phyloP scores from a whole-genome alignment of 1,139 yeast genomes.

The Taphrina deformans region DNA sequence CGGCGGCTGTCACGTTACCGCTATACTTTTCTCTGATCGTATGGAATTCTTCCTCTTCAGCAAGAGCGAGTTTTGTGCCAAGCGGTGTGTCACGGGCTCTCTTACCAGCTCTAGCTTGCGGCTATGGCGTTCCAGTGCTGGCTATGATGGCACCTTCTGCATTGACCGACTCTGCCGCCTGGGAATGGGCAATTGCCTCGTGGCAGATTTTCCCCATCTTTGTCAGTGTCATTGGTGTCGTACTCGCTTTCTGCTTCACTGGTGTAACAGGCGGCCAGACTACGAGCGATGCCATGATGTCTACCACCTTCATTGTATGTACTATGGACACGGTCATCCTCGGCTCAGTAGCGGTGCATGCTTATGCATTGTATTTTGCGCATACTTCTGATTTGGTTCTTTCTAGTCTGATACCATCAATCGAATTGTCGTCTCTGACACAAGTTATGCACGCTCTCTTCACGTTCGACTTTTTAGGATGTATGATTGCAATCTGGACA shows the following conservation, averaged over 20 bases:
- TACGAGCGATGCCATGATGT: constrained; percentile 28
- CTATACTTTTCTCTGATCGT: constrained; percentile 17
- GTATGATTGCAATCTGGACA: constrained; percentile 21
- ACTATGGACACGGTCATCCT: constrained; percentile 23
- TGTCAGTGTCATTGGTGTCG: background rate
- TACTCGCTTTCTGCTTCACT: constrained; percentile 15
- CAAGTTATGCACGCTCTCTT: constrained; percentile 12
- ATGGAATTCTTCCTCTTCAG: constrained; percentile 14
- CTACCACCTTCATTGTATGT: constrained; percentile 20
- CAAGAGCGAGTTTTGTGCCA: constrained; percentile 27
- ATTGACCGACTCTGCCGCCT: background rate
- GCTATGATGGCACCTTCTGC: constrained; percentile 12
- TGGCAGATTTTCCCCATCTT: constrained; percentile 28
- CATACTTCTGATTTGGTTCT: background rate
- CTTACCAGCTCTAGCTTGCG: constrained; percentile 13
- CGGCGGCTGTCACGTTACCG: constrained; percentile 14
- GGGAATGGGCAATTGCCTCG: constrained; percentile 1
- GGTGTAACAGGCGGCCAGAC: constrained; percentile 5
- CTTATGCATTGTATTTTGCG: constrained; percentile 18
- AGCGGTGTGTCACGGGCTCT: constrained; percentile 24
- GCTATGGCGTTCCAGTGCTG: constrained; percentile 5
- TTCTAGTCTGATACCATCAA: background rate
- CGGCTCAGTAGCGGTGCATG: constrained; percentile 11
- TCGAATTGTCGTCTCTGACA: background rate
- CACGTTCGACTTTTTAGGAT: constrained; percentile 24